These are phyloP conservation scores for Flaveria bidentis DNA, from an alignment of 129 eudicot species.

Conservation along the genomic window DNA sequence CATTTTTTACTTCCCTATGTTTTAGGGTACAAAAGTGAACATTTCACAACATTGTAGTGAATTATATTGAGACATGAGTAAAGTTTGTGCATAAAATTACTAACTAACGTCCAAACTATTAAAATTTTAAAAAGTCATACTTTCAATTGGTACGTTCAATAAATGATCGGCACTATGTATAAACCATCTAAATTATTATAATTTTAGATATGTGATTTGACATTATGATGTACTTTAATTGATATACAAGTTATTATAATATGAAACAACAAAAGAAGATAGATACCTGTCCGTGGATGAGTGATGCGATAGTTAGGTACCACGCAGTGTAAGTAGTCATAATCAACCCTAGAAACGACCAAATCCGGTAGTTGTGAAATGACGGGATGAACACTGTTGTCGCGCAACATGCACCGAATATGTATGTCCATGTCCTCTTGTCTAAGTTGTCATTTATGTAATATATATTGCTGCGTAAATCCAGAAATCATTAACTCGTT, in stretches of 20 bases:
- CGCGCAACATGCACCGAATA: slow-evolving; percentile 99
- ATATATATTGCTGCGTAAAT: slow-evolving; percentile 79
- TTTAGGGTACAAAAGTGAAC: neutral
- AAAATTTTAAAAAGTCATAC: too few relatives aligned
- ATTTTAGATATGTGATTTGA: neutral
- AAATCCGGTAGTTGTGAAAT: slow-evolving; percentile 90
- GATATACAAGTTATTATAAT: neutral
- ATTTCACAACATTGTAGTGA: neutral
- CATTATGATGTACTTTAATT: neutral
- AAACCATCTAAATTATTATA: neutral
- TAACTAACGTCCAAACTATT: neutral
- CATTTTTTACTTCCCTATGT: neutral
- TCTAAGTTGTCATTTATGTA: slow-evolving; percentile 96
- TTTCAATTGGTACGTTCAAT: too few relatives aligned
- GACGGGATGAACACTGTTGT: slow-evolving; percentile 96
- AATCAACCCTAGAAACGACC: slow-evolving; percentile 89
- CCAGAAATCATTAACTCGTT: neutral
- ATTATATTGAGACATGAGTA: neutral
- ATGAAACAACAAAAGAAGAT: neutral
- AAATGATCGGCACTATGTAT: neutral
- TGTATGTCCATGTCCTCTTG: slow-evolving; percentile 99
- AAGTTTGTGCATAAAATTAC: neutral
- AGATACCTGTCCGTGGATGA: slow-evolving; percentile 88
- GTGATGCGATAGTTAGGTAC: slow-evolving; percentile 92
- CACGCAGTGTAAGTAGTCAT: slow-evolving; percentile 99